Evolutionary conservation across 176 grass and related monocot genomes (phyloP).

Genomic region (Ensete glaucum): DNA sequence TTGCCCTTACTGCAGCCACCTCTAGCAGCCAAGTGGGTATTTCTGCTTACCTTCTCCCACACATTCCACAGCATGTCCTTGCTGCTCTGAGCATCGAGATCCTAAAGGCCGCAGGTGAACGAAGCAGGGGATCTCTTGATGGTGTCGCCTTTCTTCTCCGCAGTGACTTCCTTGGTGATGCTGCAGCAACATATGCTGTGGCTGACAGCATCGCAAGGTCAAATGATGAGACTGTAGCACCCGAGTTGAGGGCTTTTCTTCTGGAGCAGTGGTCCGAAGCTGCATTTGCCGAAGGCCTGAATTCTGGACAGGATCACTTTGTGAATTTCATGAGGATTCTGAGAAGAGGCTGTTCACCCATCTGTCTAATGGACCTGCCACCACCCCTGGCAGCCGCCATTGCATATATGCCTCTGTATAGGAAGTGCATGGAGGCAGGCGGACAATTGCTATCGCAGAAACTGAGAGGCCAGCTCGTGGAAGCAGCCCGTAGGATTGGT

Average conservation of each 20-base stretch:
- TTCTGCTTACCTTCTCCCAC: constrained; percentile 64
- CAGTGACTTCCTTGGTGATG: constrained; percentile 54
- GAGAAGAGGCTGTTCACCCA: constrained; percentile 35
- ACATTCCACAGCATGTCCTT: constrained; percentile 72
- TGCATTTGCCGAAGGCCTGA: constrained; percentile 42
- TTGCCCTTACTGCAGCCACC: constrained; percentile 84
- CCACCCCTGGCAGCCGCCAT: constrained; percentile 58
- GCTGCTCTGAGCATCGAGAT: constrained; percentile 74
- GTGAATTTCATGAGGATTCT: constrained; percentile 57
- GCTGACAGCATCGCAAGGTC: constrained; percentile 46
- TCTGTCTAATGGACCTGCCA: constrained; percentile 55
- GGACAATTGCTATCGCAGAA: constrained; percentile 65
- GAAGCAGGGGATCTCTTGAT: constrained; percentile 37
- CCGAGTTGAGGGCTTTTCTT: constrained; percentile 51
- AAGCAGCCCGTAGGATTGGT: constrained; percentile 55
- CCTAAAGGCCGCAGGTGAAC: constrained; percentile 86
- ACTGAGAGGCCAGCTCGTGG: constrained; percentile 82
- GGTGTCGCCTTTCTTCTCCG: constrained; percentile 71
- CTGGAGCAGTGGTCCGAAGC: constrained; percentile 60
- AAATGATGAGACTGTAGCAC: constrained; percentile 18
- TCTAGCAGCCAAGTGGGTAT: constrained; percentile 57
- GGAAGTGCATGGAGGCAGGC: constrained; percentile 47
- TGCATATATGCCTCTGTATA: constrained; percentile 78
- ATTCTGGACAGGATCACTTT: constrained; percentile 39
- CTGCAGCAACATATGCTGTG: constrained; percentile 45